Conservation (phyloP, 2,329 filamentous ascomycete species). For the Truncatella angustata region DNA sequence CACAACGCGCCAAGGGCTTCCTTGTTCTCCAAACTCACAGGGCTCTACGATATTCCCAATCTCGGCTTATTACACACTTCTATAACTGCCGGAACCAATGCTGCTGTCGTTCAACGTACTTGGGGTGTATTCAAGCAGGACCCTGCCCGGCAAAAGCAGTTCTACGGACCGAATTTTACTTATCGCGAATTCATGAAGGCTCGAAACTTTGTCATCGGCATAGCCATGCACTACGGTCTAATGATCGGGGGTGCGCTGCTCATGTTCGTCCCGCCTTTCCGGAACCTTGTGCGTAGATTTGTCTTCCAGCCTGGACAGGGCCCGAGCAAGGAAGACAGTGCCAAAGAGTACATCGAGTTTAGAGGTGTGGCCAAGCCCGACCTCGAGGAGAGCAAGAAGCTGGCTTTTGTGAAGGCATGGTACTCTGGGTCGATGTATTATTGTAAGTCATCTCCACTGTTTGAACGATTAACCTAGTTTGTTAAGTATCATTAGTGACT, state of each 20-base stretch:
- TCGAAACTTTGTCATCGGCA: conserved; percentile 46
- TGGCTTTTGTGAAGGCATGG: conserved; percentile 54
- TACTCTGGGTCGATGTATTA: conserved; percentile 63
- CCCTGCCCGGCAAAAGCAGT: conserved; percentile 40
- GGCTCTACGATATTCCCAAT: conserved; percentile 45
- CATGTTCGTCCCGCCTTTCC: conserved; percentile 40
- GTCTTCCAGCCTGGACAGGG: conserved; percentile 57
- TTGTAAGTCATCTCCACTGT: conserved; percentile 42
- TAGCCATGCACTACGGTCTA: conserved; percentile 49
- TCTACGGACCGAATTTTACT: conserved; percentile 61
- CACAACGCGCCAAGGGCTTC: conserved; percentile 30
- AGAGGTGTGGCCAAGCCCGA: conserved; percentile 64
- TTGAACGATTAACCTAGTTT: neutral
- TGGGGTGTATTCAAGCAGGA: conserved; percentile 59
- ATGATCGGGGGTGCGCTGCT: conserved; percentile 42
- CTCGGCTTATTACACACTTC: conserved; percentile 58
- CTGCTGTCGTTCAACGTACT: conserved; percentile 55
- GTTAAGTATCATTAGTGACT: conserved; percentile 49
- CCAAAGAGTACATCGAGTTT: conserved; percentile 61
- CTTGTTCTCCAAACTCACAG: conserved; percentile 46
- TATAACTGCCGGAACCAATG: conserved; percentile 47
- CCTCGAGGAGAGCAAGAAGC: conserved; percentile 35
- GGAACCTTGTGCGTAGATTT: conserved; percentile 40
- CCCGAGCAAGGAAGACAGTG: conserved; percentile 48
- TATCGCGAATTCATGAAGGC: conserved; percentile 54